Evolutionary conservation across 495 filamentous ascomycete genomes (phyloP).

Genomic region (Penicillium coprophilum): DNA sequence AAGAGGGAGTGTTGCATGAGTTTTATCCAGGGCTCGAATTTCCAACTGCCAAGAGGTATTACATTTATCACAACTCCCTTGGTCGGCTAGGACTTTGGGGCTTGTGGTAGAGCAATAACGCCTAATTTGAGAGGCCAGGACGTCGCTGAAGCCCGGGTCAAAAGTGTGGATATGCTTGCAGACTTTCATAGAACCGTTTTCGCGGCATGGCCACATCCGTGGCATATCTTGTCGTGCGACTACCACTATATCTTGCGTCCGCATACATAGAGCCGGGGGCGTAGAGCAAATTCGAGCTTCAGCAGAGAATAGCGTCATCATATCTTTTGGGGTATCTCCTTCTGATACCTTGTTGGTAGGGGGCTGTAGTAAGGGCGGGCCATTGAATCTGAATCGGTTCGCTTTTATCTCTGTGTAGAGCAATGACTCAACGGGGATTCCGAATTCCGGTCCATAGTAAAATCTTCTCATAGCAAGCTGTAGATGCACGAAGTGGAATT

Average conservation of each 20-base stretch:
- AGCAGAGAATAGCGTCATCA: constrained; percentile 3
- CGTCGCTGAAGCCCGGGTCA: background rate
- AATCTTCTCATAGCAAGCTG: constrained; percentile 11
- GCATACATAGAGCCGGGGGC: background rate
- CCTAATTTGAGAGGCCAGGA: background rate
- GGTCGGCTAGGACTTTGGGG: background rate
- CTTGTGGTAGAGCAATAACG: constrained; percentile 2
- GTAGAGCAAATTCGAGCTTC: constrained; percentile 7
- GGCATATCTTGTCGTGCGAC: constrained; percentile 1
- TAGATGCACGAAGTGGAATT: constrained; percentile 2
- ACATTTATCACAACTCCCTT: constrained; percentile 15
- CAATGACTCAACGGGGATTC: constrained; percentile 2
- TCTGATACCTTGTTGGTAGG: background rate
- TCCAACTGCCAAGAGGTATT: constrained; percentile 18
- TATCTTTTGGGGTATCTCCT: background rate
- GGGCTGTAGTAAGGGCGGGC: background rate
- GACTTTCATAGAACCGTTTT: background rate
- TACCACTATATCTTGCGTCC: background rate
- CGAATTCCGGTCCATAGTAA: constrained; percentile 3
- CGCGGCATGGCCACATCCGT: constrained; percentile 3
- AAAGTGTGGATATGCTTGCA: constrained; percentile 1
- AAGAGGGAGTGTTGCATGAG: constrained; percentile 10
- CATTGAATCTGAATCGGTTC: no score
- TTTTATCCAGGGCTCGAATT: constrained; percentile 7
- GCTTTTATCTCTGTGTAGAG: constrained; percentile 6